phyloP scores from a whole-genome alignment of 2,329 filamentous ascomycete species.

The Nannizzia gypsea region DNA sequence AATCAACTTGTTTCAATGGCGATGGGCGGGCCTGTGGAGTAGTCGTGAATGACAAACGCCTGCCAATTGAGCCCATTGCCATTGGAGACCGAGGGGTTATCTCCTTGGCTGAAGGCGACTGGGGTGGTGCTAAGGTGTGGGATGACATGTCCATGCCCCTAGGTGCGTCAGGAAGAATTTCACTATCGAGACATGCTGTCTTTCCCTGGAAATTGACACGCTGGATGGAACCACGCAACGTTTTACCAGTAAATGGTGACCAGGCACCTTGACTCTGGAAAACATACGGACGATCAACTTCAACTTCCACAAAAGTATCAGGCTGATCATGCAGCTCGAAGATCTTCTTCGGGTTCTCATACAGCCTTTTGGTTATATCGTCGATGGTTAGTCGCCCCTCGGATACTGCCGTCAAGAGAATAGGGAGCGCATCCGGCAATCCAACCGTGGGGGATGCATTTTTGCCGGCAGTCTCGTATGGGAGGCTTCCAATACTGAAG shows the following conservation, averaged over 20 bases:
- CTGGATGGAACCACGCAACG: conserved; percentile 58
- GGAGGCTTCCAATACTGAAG: conserved; percentile 67
- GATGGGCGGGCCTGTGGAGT: conserved; percentile 27
- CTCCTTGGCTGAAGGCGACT: conserved; percentile 34
- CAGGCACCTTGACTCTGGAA: conserved; percentile 43
- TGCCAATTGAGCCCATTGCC: conserved; percentile 27
- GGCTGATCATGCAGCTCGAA: conserved; percentile 72
- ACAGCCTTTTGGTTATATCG: conserved; percentile 57
- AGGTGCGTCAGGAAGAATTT: conserved; percentile 44
- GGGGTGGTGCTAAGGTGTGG: conserved; percentile 38
- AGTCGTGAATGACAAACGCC: conserved; percentile 27
- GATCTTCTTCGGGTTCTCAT: conserved; percentile 68
- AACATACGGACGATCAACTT: conserved; percentile 60
- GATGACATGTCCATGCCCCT: conserved; percentile 66
- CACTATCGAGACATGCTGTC: conserved; percentile 64
- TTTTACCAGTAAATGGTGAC: conserved; percentile 62
- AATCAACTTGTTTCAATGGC: conserved; percentile 20
- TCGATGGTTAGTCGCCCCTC: conserved; percentile 63
- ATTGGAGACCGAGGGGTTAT: conserved; percentile 32
- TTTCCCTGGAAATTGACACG: conserved; percentile 63
- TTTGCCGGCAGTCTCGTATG: conserved; percentile 58
- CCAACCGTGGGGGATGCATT: conserved; percentile 50
- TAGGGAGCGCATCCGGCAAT: conserved; percentile 60
- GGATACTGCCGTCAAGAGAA: conserved; percentile 63
- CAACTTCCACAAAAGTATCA: conserved; percentile 61